Base-by-base conservation (phyloP, 2,329 filamentous ascomycete species). In the Cercospora sesami region DNA sequence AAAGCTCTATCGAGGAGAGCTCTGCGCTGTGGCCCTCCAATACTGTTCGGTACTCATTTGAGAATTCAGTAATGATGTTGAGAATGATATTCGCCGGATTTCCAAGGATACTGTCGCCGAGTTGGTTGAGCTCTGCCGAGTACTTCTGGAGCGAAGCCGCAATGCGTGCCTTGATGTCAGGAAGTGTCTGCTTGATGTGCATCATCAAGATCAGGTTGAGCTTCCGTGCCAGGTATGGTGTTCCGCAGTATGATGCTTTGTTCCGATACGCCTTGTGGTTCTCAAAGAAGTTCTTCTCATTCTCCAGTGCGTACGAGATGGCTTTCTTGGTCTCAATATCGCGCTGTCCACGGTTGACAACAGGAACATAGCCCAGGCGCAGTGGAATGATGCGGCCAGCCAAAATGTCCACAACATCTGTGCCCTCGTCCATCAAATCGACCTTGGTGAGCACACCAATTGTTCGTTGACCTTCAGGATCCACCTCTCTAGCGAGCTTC, bases 171-270 rank as follows among this genome's bases (percentile, higher is more conserved):
- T 99, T 99, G 85, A 99, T 99, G 78, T 99, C 95, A 48, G 95
- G 95, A 14, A 99, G 87, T 1, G 95, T 99, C 84, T 99, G 94
- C 83, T 99, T 99, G 85, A 99, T 99, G 84, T 99, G 95, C 95
- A 99, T 99, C 94, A 99, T 98, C 74, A 99, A 87, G 78, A 99
- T 98, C 76, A 99, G 86, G 82, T 99, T 99, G 69, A 99, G 88
- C 83, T 99, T 99, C 74, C 94, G 90, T 4, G 95, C 95, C 68
- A 99, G 85, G 78, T 99, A 99, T 4, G 95, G 95, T 3, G 95
- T 99, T 80, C 95, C 95, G 81, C 95, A 99, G 86, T 99, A 99
- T 5, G 94, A 92, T 78, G 93, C 94, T 89, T 99, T 99, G 83
- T 98, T 99, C 69, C 94, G 88, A 82, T 99, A 99, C 36, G 95